Conservation (phyloP, 305 asterid species). For the Coffea humblotiana region DNA sequence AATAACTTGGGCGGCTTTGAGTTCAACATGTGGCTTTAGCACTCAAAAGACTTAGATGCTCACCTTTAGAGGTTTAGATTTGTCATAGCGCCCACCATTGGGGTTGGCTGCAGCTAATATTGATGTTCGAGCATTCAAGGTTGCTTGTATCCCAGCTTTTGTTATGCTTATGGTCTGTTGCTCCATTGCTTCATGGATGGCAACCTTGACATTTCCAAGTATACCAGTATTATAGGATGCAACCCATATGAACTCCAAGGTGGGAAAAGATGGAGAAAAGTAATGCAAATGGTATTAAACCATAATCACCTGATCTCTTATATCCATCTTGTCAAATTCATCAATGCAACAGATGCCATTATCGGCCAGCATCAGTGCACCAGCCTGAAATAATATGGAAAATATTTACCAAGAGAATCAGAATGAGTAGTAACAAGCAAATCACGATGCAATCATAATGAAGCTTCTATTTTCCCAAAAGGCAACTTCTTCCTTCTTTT, state of each 20-base stretch:
- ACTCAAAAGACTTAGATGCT: not conserved
- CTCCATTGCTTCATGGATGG: constrained; percentile 99
- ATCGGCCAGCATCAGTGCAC: constrained; percentile 96
- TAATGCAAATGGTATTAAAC: constrained; percentile 10
- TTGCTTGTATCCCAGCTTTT: constrained; percentile 98
- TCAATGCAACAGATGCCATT: constrained; percentile 97
- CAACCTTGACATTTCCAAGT: constrained; percentile 57
- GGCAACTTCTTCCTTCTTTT: not conserved
- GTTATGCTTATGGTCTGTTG: constrained; percentile 99
- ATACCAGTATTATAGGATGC: constrained; percentile 18
- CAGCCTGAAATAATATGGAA: constrained; percentile 54
- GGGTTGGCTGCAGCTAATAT: constrained; percentile 99
- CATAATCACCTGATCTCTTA: constrained; percentile 77
- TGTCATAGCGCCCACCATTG: constrained; percentile 96
- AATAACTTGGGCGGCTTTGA: not conserved
- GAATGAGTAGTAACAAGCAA: not conserved
- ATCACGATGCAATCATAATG: not conserved
- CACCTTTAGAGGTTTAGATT: constrained; percentile 93
- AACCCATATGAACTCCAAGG: not conserved
- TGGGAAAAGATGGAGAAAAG: not conserved
- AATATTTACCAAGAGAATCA: constrained; percentile 8
- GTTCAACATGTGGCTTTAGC: not conserved
- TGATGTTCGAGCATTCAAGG: constrained; percentile 94
- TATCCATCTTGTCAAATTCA: constrained; percentile 97
- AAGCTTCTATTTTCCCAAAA: not conserved